Conservation (phyloP, 768 basidiomycete species). For the Tricholoma flavovirens region DNA sequence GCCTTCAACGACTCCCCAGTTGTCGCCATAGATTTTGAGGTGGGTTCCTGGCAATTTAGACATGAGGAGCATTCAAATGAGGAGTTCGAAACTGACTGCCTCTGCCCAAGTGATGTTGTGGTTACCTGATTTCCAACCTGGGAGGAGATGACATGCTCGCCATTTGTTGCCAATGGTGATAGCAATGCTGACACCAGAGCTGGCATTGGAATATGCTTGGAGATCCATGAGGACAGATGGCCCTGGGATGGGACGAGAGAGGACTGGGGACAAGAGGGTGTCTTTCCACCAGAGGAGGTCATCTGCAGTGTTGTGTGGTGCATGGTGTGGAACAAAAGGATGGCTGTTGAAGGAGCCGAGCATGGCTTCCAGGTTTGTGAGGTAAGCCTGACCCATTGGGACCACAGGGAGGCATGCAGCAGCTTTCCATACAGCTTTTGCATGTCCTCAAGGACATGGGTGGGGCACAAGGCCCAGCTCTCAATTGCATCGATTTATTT, state of each 20-base stretch:
- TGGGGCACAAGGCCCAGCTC: too few species aligned
- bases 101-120: too few species aligned
- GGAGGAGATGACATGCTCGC: conserved; percentile 27
- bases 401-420: conserved; percentile 18
- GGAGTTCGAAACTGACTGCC: too few species aligned
- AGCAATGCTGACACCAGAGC: too few species aligned
- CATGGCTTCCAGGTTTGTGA: conserved; percentile 28
- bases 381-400: conserved; percentile 26
- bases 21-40: neutral
- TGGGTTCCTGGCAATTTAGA: neutral
- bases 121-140: conserved; percentile 24
- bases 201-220: conserved; percentile 21
- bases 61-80: neutral
- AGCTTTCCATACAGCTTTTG: too few species aligned
- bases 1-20: too few species aligned
- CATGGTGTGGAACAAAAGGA: conserved; percentile 18
- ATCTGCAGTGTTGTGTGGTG: neutral
- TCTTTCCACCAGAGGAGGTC: conserved; percentile 30
- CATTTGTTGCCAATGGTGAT: too few species aligned
- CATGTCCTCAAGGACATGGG: too few species aligned
- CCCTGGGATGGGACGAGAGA: too few species aligned
- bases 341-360: too few species aligned
- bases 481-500: too few species aligned
- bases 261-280: too few species aligned
- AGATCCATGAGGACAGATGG: neutral